Conservation (phyloP, 805 yeast species). For the Candida germanica region DNA sequence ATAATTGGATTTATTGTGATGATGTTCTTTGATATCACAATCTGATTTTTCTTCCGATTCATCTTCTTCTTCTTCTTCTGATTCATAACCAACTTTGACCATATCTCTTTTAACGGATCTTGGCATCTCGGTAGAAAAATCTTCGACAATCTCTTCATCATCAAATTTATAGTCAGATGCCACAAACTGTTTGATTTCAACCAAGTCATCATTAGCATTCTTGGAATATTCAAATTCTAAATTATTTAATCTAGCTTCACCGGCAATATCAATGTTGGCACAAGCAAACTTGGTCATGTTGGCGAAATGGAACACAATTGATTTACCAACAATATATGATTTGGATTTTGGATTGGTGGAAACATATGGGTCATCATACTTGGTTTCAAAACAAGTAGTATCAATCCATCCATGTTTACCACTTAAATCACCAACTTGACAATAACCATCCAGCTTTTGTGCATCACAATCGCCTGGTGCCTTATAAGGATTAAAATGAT, state of each 20-base stretch:
- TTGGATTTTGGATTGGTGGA: conserved; percentile 55
- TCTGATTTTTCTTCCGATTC: conserved; percentile 3
- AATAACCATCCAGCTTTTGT: conserved; percentile 49
- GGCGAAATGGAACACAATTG: conserved; percentile 56
- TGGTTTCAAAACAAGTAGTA: conserved; percentile 64
- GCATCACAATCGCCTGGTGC: conserved; percentile 53
- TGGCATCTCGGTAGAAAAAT: neutral
- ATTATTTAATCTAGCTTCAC: conserved; percentile 15
- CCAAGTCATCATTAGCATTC: conserved; percentile 13
- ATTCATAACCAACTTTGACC: neutral
- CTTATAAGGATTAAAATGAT: conserved; percentile 62
- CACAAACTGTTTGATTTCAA: conserved; percentile 9
- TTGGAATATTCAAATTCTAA: conserved; percentile 16
- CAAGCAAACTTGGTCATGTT: conserved; percentile 59
- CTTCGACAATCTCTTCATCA: conserved; percentile 11
- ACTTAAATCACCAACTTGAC: conserved; percentile 73
- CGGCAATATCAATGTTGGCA: conserved; percentile 48
- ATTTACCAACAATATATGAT: conserved; percentile 57
- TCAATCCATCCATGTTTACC: conserved; percentile 76
- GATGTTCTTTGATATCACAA: conserved; percentile 1
- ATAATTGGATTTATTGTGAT: conserved; percentile 3
- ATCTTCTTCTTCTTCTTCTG: conserved; percentile 1
- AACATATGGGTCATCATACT: conserved; percentile 62
- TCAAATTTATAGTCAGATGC: conserved; percentile 4
- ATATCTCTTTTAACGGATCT: conserved; percentile 3